Evolutionary conservation across 345 rosid species (phyloP), one percentile per base, ranked within the genome.

Genomic region (Euclidium syriacum): DNA sequence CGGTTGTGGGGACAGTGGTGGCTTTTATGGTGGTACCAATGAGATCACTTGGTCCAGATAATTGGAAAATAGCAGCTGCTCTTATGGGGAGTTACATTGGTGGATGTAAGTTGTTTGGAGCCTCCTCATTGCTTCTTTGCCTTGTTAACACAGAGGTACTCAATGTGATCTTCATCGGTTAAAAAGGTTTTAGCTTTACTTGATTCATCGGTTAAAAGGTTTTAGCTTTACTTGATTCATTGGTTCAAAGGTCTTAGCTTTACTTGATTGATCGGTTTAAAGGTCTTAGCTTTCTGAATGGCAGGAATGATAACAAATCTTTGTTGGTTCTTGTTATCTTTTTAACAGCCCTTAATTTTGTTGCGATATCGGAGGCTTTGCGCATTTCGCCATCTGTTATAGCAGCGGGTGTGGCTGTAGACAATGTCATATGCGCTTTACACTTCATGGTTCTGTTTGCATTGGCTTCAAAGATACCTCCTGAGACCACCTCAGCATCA

Each of bases 1-100:
- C 92, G 25, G 35, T 70, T 2, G 57, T 86, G 11, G 96, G 98
- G 52, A 86, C 96, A 7, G 27, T 82, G 34, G 78, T 91, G 78
- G 95, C 89, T 2, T 88, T 80, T 61, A 29, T 72, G 58, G 5
- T 85, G 62, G 92, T 88, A 62, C 96, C 96, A 0, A 91, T 88
- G 95, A 80, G 83, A 77, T 81, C 98, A 18, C 91, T 91, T 51
- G 98, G 95, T 52, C 78, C 78, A 34, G 96, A 88, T 73, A 86
- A 76, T 58, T 91, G 98, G 96, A 86, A 88, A 71, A 85, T 91
- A 64, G 98, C 95, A 34, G 80, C 98, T 73, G 90, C 98, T 40
- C 85, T 91, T 48, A 86, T 83, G 96, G 95, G 92, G 1, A 86
- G 98, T 51, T 79, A 85, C 68, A 85, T 88, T 59, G 88, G 92